phyloP scores from a whole-genome alignment of 2,329 filamentous ascomycete genomes.

The Fusarium buharicum region DNA sequence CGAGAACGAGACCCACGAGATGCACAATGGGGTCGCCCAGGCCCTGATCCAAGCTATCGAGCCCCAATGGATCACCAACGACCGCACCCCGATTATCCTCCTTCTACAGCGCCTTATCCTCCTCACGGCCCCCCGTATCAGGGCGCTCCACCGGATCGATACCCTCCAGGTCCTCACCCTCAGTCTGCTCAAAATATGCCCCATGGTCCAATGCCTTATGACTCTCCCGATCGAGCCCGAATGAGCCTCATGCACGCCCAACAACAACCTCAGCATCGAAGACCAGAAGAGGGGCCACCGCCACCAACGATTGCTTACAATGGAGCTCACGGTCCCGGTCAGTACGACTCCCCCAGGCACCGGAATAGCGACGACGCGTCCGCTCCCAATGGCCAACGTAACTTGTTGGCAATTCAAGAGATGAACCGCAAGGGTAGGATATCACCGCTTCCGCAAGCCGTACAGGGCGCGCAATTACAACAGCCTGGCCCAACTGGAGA shows the following conservation, averaged over 20 bases:
- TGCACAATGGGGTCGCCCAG: constrained; percentile 50
- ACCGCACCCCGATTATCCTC: constrained; percentile 60
- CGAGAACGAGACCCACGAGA: constrained; percentile 52
- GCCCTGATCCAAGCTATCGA: constrained; percentile 49
- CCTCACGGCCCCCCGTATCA: constrained; percentile 48
- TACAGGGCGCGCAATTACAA: constrained; percentile 89
- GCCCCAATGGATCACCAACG: constrained; percentile 56
- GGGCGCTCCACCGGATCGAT: constrained; percentile 49
- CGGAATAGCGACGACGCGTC: constrained; percentile 62
- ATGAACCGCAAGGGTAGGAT: constrained; percentile 83
- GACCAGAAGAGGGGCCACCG: constrained; percentile 61
- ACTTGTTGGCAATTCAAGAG: constrained; percentile 81
- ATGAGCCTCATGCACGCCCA: constrained; percentile 52
- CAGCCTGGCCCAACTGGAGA: constrained; percentile 82
- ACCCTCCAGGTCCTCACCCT: constrained; percentile 51
- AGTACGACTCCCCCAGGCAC: constrained; percentile 55
- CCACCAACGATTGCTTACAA: constrained; percentile 63
- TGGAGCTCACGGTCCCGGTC: constrained; percentile 53
- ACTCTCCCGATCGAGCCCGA: constrained; percentile 63
- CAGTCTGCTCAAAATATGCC: constrained; percentile 46
- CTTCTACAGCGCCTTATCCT: constrained; percentile 53
- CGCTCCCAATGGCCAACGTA: constrained; percentile 65
- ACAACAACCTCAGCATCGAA: constrained; percentile 54
- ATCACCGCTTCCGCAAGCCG: constrained; percentile 90
- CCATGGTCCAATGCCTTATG: constrained; percentile 52